Evolutionary conservation across 768 basidiomycete species (phyloP).

Genomic region (Chiua virens): DNA sequence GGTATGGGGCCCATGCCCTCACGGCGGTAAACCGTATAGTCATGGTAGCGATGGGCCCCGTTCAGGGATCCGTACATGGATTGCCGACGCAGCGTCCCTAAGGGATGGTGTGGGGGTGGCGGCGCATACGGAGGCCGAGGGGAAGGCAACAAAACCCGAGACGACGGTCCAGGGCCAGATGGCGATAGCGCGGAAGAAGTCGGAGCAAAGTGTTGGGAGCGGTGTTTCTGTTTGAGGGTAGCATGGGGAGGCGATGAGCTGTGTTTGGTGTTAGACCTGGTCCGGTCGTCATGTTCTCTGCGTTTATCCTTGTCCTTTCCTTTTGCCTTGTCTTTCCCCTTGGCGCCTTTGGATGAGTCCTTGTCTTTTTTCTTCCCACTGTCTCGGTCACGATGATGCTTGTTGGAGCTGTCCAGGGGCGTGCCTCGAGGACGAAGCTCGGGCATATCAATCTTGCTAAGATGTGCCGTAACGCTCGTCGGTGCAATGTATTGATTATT

Average conservation of each 20-base stretch:
- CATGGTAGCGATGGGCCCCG: neutral
- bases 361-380: conserved; percentile 12
- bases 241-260: conserved; percentile 13
- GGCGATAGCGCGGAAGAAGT: conserved; percentile 37
- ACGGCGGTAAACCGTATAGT: neutral
- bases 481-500: conserved; percentile 64
- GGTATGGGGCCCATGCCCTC: neutral
- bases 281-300: neutral
- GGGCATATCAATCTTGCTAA: conserved; percentile 87
- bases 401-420: neutral
- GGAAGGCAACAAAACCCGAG: too few species aligned
- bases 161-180: neutral
- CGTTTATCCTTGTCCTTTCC: conserved; percentile 31
- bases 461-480: conserved; percentile 63
- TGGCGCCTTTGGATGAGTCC: conserved; percentile 20
- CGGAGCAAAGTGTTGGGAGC: conserved; percentile 13
- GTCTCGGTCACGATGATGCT: neutral
- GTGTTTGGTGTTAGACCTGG: neutral
- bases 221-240: conserved; percentile 15
- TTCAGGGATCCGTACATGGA: conserved; percentile 19
- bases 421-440: conserved; percentile 48
- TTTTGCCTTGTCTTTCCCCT: conserved; percentile 39
- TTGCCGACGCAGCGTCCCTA: conserved; percentile 9
- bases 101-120: neutral
- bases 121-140: neutral